Evolutionary conservation across 78 protist species (phyloP).

Genomic region (Dictyostelium purpureum): DNA sequence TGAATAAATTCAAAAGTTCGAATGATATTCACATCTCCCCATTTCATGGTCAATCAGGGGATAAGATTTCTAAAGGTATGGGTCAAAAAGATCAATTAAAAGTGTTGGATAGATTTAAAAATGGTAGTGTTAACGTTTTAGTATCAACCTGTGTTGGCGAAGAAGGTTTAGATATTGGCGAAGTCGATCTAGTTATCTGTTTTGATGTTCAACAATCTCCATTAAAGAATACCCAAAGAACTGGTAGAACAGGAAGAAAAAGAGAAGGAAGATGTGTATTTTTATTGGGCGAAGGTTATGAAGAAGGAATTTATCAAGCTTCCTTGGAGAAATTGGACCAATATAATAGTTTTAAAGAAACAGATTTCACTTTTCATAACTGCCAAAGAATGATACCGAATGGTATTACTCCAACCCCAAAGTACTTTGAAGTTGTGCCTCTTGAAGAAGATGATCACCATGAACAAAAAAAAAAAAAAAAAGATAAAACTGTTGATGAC

Average conservation of each 20-base stretch:
- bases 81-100: conserved; percentile 57
- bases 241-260: conserved; percentile 97
- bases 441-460: neutral
- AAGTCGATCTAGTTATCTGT: conserved; percentile 95
- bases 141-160: conserved; percentile 97
- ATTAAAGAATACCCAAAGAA: conserved; percentile 92
- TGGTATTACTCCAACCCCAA: neutral
- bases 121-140: conserved; percentile 89
- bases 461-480: too few relatives aligned
- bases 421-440: neutral
- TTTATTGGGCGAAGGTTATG: conserved; percentile 63
- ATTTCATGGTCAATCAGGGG: conserved; percentile 45
- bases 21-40: conserved; percentile 18
- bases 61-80: conserved; percentile 32
- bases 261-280: conserved; percentile 78
- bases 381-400: neutral
- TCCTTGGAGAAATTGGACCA: neutral
- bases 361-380: neutral
- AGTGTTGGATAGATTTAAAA: conserved; percentile 65
- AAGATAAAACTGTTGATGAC: too few relatives aligned
- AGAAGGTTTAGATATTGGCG: conserved; percentile 91
- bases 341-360: neutral
- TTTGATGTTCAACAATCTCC: conserved; percentile 88
- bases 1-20: neutral
- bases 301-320: conserved; percentile 25